These are phyloP conservation scores for Phylloporus arenicola DNA, from an alignment of 768 basidiomycete species.

Conservation along the genomic window DNA sequence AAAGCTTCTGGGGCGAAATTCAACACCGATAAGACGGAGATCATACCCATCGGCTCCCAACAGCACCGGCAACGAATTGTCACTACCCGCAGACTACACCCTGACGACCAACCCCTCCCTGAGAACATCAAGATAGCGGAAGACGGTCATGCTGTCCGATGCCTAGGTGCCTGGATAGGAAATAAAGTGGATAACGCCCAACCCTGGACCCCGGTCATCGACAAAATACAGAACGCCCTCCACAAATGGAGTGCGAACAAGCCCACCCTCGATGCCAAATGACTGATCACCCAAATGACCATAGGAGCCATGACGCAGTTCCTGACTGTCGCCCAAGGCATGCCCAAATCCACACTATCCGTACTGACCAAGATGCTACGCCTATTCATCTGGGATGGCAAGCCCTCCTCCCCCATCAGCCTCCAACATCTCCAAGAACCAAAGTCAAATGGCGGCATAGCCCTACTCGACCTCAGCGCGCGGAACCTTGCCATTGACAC, in stretches of 20 bases:
- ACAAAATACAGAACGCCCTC: conserved; percentile 14
- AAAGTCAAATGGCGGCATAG: rapidly evolving
- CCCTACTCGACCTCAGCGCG: neutral
- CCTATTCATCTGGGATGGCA: neutral
- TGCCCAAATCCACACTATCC: neutral
- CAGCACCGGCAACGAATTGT: neutral
- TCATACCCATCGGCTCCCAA: conserved; percentile 26
- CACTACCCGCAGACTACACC: neutral
- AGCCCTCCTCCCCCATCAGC: neutral
- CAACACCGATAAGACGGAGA: conserved; percentile 20
- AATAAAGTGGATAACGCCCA: conserved; percentile 11
- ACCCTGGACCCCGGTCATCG: conserved; percentile 12
- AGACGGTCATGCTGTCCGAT: conserved; percentile 11
- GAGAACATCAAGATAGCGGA: neutral
- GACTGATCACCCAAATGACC: conserved; percentile 12
- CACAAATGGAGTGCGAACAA: conserved; percentile 5
- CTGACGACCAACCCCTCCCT: neutral
- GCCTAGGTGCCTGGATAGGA: conserved; percentile 21
- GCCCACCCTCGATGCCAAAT: conserved; percentile 16
- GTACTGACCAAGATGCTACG: no score
- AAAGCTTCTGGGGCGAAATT: conserved; percentile 8
- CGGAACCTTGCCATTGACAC: neutral
- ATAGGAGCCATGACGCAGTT: conserved; percentile 27
- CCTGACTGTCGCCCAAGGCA: conserved; percentile 21
- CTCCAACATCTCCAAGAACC: neutral